Evolutionary conservation across 2,329 filamentous ascomycete species (phyloP).

Genomic region (Drechslera avenae): DNA sequence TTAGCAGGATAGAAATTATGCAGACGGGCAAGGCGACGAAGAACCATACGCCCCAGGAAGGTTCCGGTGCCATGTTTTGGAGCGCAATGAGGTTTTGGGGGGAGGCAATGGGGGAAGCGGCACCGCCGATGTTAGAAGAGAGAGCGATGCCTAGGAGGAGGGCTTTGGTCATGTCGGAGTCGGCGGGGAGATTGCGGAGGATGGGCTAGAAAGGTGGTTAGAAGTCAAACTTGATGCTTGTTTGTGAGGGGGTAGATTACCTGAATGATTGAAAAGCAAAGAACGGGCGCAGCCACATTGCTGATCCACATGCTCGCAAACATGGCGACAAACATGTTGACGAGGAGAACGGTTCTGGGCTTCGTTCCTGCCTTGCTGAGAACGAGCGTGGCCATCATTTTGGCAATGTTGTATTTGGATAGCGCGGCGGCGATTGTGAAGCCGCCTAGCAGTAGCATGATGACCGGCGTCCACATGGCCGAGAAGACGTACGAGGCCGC

Average conservation of each 20-base stretch:
- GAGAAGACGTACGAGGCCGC: constrained; percentile 86
- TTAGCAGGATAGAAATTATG: constrained; percentile 81
- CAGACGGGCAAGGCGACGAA: constrained; percentile 94
- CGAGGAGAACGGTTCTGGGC: constrained; percentile 86
- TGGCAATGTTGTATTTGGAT: constrained; percentile 97
- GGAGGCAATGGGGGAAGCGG: constrained; percentile 94
- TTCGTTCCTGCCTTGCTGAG: constrained; percentile 94
- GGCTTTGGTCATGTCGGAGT: constrained; percentile 92
- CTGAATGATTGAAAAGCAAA: constrained; percentile 98
- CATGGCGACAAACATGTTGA: constrained; percentile 97
- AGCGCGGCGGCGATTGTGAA: constrained; percentile 95
- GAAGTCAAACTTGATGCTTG: constrained; percentile 5
- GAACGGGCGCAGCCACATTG: constrained; percentile 93
- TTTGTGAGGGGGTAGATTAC: constrained; percentile 52
- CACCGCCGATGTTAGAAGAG: constrained; percentile 93
- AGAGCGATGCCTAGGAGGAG: constrained; percentile 94
- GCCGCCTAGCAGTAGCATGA: constrained; percentile 94
- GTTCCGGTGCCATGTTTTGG: constrained; percentile 90
- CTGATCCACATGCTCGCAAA: constrained; percentile 99
- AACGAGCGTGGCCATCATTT: constrained; percentile 94
- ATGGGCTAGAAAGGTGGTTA: constrained; percentile 70
- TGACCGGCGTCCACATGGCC: constrained; percentile 99
- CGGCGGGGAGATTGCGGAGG: constrained; percentile 86
- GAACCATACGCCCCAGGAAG: constrained; percentile 96
- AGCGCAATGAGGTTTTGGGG: constrained; percentile 97